Base-by-base conservation (phyloP, 2,329 filamentous ascomycete species). In the Ophiostoma ips region DNA sequence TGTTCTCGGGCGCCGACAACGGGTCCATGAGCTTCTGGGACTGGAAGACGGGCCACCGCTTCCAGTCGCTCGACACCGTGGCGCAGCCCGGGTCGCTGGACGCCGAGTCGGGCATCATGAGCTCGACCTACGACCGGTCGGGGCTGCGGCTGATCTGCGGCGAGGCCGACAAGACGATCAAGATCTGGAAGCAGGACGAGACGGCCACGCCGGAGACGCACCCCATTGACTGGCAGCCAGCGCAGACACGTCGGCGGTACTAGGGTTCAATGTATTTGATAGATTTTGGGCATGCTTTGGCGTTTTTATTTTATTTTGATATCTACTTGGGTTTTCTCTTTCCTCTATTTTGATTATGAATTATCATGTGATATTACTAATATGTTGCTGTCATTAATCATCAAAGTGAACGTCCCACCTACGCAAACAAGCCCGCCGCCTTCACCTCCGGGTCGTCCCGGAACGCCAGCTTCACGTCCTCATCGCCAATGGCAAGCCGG, bases 11-110 rank as follows among this genome's bases (percentile, higher is more conserved):
- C 51, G 90, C 83, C 44, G 92, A 98, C 62, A 95, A 98, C 59
- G 92, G 94, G 37, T 94, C 86, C 34, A 92, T 96, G 72, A 86
- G 81, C 57, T 98, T 98, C 71, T 98, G 89, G 85, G 94, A 98
- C 64, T 98, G 92, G 92, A 96, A 96, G 69, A 85, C 88, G 0
- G 92, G 94, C 0, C 80, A 98, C 63, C 77, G 84, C 45, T 98
- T 92, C 70, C 92, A 98, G 67, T 77, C 80, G 9, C 75, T 90
- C 12, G 89, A 98, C 58, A 94, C 87, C 3, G 87, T 87, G 8
- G 92, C 92, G 1, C 92, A 98, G 64, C 92, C 92, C 0, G 92
- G 92, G 46, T 94, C 86, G 16, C 70, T 98, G 21, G 89, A 96
- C 60, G 92, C 92, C 6, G 92, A 98, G 67, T 83, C 87, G 6